phyloP scores from a whole-genome alignment of 495 filamentous ascomycete genomes.

The Barbatosphaeria neglecta region DNA sequence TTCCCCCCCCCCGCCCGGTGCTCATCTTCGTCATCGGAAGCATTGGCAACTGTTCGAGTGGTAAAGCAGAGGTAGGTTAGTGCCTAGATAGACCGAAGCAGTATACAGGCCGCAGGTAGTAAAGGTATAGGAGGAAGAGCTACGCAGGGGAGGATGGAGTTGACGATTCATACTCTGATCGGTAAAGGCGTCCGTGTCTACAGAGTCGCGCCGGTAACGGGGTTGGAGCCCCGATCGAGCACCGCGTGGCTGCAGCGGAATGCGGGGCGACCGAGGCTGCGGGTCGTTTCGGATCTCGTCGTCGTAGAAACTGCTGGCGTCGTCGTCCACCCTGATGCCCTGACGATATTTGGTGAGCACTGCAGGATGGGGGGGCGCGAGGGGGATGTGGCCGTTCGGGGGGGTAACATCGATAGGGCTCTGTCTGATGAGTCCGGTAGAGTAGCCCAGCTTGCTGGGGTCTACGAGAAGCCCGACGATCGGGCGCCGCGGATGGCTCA shows the following conservation, averaged over 20 bases:
- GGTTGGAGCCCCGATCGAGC: too few species aligned
- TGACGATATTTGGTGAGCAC: too few species aligned
- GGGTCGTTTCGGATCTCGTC: not conserved
- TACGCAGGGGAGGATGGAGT: too few species aligned
- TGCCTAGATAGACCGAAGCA: too few species aligned
- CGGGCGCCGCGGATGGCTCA: not conserved
- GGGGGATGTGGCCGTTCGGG: slow-evolving; percentile 7
- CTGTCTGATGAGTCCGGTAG: slow-evolving; percentile 7
- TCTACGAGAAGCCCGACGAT: not conserved
- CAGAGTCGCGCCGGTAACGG: too few species aligned
- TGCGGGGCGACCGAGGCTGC: not conserved
- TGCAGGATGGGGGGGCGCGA: not conserved
- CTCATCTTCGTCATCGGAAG: not conserved
- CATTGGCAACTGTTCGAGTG: not conserved
- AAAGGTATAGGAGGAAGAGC: too few species aligned
- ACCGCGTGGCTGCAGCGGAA: too few species aligned
- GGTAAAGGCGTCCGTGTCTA: too few species aligned
- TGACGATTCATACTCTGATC: too few species aligned
- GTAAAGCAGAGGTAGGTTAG: not conserved
- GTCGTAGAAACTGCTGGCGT: not conserved
- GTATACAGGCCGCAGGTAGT: too few species aligned
- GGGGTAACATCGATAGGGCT: slow-evolving; percentile 4
- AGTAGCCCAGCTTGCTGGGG: not conserved
- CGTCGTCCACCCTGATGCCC: not conserved
- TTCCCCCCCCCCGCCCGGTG: too few species aligned